A percentile compares a stretch with the other conserved stretches of the same genome.
Evolutionary conservation across 768 basidiomycete genomes (phyloP).

Genomic region (Bullera alba): DNA sequence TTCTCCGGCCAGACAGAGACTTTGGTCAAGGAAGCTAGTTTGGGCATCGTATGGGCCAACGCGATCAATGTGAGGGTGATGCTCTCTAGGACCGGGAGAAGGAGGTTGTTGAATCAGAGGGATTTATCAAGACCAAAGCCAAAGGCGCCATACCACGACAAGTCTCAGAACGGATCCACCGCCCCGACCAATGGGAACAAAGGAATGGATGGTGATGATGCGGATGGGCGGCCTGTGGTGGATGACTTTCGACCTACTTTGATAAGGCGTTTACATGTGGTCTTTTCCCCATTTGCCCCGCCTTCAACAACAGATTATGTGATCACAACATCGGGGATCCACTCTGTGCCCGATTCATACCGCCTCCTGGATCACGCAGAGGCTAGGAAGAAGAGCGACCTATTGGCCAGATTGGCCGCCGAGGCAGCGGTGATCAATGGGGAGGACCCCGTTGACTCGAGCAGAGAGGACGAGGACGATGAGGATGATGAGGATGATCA

Average conservation of each 20-base stretch:
- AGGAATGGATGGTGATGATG: constrained; percentile 2
- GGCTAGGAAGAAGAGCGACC: constrained; percentile 5
- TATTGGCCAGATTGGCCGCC: not conserved
- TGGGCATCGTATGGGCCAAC: constrained; percentile 92
- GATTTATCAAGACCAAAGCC: constrained; percentile 21
- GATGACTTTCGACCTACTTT: constrained; percentile 47
- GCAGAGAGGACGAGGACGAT: not conserved
- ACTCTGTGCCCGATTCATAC: constrained; percentile 18
- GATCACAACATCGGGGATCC: constrained; percentile 59
- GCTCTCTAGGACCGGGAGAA: constrained; percentile 67
- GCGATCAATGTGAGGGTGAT: constrained; percentile 79
- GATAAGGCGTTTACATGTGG: constrained; percentile 64
- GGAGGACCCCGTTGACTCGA: not conserved
- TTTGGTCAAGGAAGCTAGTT: constrained; percentile 65
- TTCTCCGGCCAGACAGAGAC: constrained; percentile 64
- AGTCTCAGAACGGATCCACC: constrained; percentile 6
- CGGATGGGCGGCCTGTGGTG: not conserved
- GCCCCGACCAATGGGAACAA: not conserved
- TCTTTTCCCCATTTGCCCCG: constrained; percentile 63
- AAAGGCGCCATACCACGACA: constrained; percentile 35
- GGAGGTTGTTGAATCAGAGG: constrained; percentile 52
- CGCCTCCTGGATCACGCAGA: constrained; percentile 10
- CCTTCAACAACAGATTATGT: constrained; percentile 68
- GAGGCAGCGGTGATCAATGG: not conserved
- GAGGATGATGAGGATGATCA: not conserved